A percentile compares a stretch with the other conserved stretches of the same genome.
Evolutionary conservation across 768 basidiomycete genomes (phyloP).

Genomic region (Botryobasidium botryosum): DNA sequence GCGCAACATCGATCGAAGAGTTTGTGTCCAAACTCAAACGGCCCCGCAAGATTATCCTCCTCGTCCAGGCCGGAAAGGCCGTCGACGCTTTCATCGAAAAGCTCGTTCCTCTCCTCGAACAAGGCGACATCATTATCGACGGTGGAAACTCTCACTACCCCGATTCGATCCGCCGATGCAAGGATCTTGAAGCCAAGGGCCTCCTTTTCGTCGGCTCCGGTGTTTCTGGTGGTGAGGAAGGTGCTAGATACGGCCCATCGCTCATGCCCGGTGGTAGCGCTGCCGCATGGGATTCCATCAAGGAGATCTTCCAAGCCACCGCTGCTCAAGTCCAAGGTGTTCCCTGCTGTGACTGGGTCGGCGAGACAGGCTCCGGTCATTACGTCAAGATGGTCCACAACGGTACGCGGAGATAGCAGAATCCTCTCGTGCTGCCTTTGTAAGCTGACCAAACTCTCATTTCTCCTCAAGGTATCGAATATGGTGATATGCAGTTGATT

Average conservation of each 20-base stretch:
- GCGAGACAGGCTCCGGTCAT: constrained; percentile 86
- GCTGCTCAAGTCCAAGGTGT: constrained; percentile 88
- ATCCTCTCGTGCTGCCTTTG: not conserved
- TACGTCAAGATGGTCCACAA: constrained; percentile 99
- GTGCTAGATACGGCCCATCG: constrained; percentile 90
- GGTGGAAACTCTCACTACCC: constrained; percentile 99
- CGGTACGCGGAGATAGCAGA: constrained; percentile 36
- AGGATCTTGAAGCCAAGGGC: constrained; percentile 88
- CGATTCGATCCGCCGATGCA: constrained; percentile 85
- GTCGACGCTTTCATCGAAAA: constrained; percentile 91
- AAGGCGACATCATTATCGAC: constrained; percentile 98
- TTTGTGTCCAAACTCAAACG: constrained; percentile 81
- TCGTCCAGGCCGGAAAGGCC: constrained; percentile 94
- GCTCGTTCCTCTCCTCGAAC: constrained; percentile 76
- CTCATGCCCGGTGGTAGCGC: constrained; percentile 97
- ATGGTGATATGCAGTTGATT: constrained; percentile 99
- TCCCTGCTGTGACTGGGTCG: constrained; percentile 99
- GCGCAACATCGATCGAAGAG: constrained; percentile 87
- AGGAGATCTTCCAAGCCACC: constrained; percentile 97
- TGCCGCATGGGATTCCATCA: constrained; percentile 91
- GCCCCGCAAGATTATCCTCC: constrained; percentile 93
- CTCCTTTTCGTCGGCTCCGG: constrained; percentile 95
- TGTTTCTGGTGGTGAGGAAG: constrained; percentile 98
- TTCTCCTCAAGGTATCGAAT: constrained; percentile 74
- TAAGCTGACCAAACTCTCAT: not conserved